phyloP scores from a whole-genome alignment of 129 eudicot genomes.

The Flaveria robusta region DNA sequence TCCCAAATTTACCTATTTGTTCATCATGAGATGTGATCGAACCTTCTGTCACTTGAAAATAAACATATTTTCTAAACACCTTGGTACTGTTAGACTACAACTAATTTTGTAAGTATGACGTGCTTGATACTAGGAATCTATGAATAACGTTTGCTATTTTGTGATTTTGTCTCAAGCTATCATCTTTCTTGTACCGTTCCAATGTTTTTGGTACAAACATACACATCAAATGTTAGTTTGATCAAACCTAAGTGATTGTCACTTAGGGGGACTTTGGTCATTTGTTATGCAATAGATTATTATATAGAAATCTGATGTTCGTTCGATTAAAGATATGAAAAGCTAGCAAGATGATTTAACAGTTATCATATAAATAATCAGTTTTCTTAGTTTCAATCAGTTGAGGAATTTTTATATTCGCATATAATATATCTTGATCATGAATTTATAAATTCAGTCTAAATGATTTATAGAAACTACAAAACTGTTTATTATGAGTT shows the following conservation, averaged over 20 bases:
- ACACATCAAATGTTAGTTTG: not conserved
- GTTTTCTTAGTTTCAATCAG: too few species aligned
- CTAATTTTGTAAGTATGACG: too few species aligned
- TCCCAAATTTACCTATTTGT: too few species aligned
- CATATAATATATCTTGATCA: not conserved
- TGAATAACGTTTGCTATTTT: not conserved
- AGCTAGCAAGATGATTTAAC: not conserved
- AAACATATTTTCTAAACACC: too few species aligned
- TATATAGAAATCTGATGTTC: not conserved
- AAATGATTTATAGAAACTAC: not conserved
- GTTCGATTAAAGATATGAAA: not conserved
- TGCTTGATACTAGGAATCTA: constrained; percentile 6
- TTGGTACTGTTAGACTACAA: too few species aligned
- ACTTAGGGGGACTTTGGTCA: not conserved
- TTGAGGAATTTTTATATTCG: too few species aligned
- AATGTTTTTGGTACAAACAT: constrained; percentile 9
- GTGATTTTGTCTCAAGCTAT: constrained; percentile 7
- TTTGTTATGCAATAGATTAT: not conserved
- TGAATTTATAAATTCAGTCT: not conserved
- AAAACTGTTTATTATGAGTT: not conserved
- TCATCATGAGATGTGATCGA: too few species aligned
- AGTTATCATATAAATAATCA: too few species aligned
- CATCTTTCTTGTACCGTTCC: constrained; percentile 21
- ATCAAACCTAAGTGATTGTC: constrained; percentile 24
- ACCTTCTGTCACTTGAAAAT: too few species aligned